Conservation (phyloP, 306 rosid species). For the Luffa aegyptiaca region DNA sequence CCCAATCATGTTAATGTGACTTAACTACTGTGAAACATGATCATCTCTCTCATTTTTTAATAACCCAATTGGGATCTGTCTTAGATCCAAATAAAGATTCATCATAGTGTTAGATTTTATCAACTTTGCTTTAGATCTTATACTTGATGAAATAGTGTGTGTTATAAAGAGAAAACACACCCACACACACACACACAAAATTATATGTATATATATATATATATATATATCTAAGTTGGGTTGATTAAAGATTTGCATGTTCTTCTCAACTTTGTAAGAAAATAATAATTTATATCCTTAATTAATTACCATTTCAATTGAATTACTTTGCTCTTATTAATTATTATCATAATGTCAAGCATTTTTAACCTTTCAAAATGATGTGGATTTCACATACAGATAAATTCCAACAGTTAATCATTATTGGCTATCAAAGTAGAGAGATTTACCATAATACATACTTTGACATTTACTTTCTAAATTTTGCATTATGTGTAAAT, state of each 20-base stretch:
- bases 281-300: background rate
- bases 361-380: background rate
- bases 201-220: background rate
- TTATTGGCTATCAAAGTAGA: background rate
- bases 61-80: background rate
- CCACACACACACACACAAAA: background rate
- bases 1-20: conserved; percentile 13
- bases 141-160: background rate
- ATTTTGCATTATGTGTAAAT: background rate
- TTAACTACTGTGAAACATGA: conserved; percentile 7
- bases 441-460: background rate
- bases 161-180: background rate
- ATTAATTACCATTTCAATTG: background rate
- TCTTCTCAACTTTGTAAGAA: background rate
- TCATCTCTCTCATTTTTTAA: background rate
- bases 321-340: background rate
- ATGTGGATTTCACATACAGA: background rate
- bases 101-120: conserved; percentile 8
- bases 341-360: background rate
- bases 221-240: background rate
- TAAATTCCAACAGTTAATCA: background rate
- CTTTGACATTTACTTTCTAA: background rate
- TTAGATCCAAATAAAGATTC: conserved; percentile 10
- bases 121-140: conserved; percentile 10
- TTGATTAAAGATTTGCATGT: background rate